Evolutionary conservation across 2,329 filamentous ascomycete genomes (phyloP), one percentile per base, ranked within the genome.

Genomic region (Gremmenia infestans): DNA sequence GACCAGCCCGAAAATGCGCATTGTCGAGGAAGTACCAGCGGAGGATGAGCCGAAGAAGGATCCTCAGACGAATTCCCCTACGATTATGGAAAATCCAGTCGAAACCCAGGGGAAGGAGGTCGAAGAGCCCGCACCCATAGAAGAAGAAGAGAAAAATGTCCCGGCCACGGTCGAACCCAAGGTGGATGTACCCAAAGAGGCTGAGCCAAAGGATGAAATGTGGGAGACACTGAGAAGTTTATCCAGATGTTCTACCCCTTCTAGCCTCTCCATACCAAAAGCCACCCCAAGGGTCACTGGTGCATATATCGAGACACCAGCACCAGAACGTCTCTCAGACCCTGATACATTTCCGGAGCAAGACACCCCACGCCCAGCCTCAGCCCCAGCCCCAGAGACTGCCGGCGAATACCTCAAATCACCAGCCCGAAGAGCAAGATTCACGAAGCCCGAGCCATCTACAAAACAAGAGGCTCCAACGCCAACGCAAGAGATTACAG

Each of bases 301-400:
- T 35, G 67, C 65, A 19, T 69, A 58, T 42, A 63, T 69, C n/a
- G 66, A 68, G 22, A 69, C 67, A 25, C 67, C 75, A 3, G 71
- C 66, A 48, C 71, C 65, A 35, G 17, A 22, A 9, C 48, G 32
- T 2, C 7, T 28, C 8, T 28, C 28, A 28, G 28, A 28, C 28
- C 7, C 17, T 42, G 40, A 22, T 22, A 23, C 52, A 35, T 15
- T n/a, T 37, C 32, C 45, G 23, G 57, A 58, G 35, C 14, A 54
- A 57, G 47, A 47, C 46, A 39, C 42, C 12, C 37, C 37, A 17
- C 12, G n/a, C 14, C 37, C 12, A 39, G 23, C 39, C 12, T 9
- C 35, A 37, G 15, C 5, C 14, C 37, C 12, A 39, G 23, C 39
- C 12, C n/a, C 35, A 37, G 15, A 22, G 22, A 2, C n/a, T 15